phyloP scores from a whole-genome alignment of 1,284 basidiomycete species.

The Fomitopsis pinicola region DNA sequence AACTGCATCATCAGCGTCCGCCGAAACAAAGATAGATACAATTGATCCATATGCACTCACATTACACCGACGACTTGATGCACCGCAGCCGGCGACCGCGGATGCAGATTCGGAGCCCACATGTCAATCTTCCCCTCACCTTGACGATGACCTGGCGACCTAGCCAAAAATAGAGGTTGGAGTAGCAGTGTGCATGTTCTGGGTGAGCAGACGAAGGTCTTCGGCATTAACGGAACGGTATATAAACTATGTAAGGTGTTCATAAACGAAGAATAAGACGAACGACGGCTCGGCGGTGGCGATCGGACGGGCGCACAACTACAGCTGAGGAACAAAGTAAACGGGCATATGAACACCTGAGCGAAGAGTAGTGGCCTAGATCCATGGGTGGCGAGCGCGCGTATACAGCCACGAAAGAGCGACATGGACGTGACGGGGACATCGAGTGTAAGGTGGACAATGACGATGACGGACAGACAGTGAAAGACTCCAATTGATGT shows the following conservation, averaged over 20 bases:
- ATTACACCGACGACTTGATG: no score
- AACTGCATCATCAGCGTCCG: no score
- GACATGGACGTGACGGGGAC: slow-evolving; percentile 14
- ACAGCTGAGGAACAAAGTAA: not conserved
- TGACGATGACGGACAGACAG: not conserved
- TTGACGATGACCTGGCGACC: not conserved
- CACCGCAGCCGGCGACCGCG: not conserved
- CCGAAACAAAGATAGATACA: no score
- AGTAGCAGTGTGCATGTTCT: not conserved
- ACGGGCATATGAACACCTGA: not conserved
- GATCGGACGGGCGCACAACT: not conserved
- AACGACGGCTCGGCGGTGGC: not conserved
- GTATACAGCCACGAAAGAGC: slow-evolving; percentile 10
- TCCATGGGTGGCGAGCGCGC: not conserved
- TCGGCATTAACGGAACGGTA: not conserved
- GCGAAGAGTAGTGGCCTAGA: not conserved
- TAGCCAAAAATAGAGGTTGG: not conserved
- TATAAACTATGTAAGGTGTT: not conserved
- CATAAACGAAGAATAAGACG: not conserved
- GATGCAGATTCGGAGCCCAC: not conserved
- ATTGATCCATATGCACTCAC: no score
- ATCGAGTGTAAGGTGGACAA: slow-evolving; percentile 10
- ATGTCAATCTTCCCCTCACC: not conserved
- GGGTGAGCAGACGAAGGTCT: not conserved
- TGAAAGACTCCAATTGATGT: slow-evolving; percentile 16